Conservation (phyloP, 345 rosid genomes). For the Geranium rotundifolium region DNA sequence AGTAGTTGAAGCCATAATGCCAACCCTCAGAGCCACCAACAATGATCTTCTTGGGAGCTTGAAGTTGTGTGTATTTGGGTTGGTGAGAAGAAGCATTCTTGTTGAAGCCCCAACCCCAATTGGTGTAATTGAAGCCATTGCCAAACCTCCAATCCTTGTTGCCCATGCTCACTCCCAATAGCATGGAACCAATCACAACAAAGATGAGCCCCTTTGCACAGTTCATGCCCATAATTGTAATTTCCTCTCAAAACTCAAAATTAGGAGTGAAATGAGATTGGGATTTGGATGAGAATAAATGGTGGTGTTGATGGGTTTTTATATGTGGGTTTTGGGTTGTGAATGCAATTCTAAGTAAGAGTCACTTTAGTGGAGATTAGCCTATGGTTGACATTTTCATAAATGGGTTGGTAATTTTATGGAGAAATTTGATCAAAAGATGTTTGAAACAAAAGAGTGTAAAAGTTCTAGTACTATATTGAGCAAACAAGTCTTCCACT, state of each 20-base stretch:
- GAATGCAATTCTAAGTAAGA: not conserved
- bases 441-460: no score
- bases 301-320: not conserved
- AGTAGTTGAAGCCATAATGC: constrained; percentile 19
- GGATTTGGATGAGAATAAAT: not conserved
- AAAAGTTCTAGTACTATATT: no score
- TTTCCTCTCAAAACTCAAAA: no score
- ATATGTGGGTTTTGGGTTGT: not conserved
- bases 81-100: not conserved
- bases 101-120: not conserved
- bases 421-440: no score
- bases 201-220: not conserved
- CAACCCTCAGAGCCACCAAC: constrained; percentile 19
- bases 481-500: no score
- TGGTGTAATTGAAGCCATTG: not conserved
- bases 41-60: constrained; percentile 8
- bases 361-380: not conserved
- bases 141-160: not conserved
- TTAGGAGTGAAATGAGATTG: not conserved
- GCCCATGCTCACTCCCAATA: not conserved
- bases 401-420: not conserved
- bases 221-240: not conserved
- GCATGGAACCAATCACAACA: not conserved
- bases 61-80: not conserved
- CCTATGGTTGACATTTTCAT: not conserved